Evolutionary conservation across 2,329 filamentous ascomycete species (phyloP).

Genomic region (Leptographium lundbergii): DNA sequence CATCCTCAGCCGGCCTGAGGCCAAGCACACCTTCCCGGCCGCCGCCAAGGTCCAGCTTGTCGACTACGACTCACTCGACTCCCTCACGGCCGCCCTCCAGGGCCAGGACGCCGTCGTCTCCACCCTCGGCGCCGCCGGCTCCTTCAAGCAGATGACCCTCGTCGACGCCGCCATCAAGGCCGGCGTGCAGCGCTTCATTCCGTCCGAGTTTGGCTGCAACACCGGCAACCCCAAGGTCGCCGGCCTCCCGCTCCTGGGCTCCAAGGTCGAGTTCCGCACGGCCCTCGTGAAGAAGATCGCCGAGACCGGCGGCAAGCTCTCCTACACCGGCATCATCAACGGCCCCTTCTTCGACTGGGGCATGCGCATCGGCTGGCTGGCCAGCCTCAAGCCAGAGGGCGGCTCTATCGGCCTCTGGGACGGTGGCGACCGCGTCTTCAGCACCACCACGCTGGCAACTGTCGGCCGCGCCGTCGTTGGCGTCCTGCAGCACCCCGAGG

Average conservation of each 20-base stretch:
- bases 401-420: conserved; percentile 18
- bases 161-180: conserved; percentile 42
- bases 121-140: neutral
- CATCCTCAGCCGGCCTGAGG: conserved; percentile 31
- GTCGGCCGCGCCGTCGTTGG: conserved; percentile 18
- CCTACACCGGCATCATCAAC: conserved; percentile 3
- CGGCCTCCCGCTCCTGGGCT: conserved; percentile 15
- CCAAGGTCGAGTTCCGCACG: conserved; percentile 18
- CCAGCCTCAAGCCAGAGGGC: conserved; percentile 7
- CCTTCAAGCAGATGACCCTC: conserved; percentile 30
- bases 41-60: conserved; percentile 29
- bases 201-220: conserved; percentile 36
- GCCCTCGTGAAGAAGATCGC: conserved; percentile 15
- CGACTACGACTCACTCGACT: conserved; percentile 29
- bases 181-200: conserved; percentile 42
- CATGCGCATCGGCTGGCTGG: neutral
- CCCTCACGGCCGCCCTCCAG: conserved; percentile 34
- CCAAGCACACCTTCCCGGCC: conserved; percentile 23
- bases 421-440: conserved; percentile 21
- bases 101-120: conserved; percentile 30
- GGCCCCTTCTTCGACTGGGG: conserved; percentile 6
- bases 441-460: conserved; percentile 22
- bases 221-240: conserved; percentile 16
- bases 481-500: conserved; percentile 17
- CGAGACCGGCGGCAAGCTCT: conserved; percentile 8